Evolutionary conservation across 2,329 filamentous ascomycete genomes (phyloP), one percentile per base, ranked within the genome.

Genomic region (Aspergillus ustus): DNA sequence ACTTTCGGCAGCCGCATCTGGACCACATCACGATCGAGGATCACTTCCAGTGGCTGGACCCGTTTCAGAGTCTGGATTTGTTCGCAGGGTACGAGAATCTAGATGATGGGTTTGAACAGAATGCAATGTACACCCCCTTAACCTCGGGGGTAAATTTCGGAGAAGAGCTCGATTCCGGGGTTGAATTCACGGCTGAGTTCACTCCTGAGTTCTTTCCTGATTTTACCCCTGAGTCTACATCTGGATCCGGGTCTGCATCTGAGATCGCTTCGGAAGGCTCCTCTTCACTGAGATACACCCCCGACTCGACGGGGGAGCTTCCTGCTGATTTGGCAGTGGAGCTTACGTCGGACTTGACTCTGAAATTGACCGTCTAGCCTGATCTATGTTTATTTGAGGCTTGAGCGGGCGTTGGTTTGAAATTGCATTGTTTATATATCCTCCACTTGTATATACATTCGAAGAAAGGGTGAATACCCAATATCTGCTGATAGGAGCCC

Each of bases 1-100:
- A 76, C 50, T 73, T 74, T 17, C 45, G 59, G 31, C 55, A 57
- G 20, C 52, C 48, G 8, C 25, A n/a, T 15, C 0, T 60, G 4
- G 40, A 46, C 3, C 5, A 5, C 1, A 5, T 22, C n/a, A 6
- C 15, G 7, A 11, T 52, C 9, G 28, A 31, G 20, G 29, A 49
- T 3, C n/a, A 13, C 9, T 53, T 57, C 7, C n/a, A 15, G 4
- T 28, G 7, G 2, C 29, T 59, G 22, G 31, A 60, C 43, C 57
- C 52, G 8, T 50, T 51, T 15, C 7, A 8, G 17, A n/a, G 15
- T 6, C 4, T 13, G 2, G 28, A 48, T 22, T 22, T n/a, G 19
- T 19, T 40, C 13, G 8, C 9, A 1, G 15, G 6, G 11, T 40
- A 40, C 15, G 34, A 15, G 11, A 40, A 15, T 15, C 13, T 15